Conservation (phyloP, 1,284 basidiomycete genomes). For the Ceratobasidium sp. region DNA sequence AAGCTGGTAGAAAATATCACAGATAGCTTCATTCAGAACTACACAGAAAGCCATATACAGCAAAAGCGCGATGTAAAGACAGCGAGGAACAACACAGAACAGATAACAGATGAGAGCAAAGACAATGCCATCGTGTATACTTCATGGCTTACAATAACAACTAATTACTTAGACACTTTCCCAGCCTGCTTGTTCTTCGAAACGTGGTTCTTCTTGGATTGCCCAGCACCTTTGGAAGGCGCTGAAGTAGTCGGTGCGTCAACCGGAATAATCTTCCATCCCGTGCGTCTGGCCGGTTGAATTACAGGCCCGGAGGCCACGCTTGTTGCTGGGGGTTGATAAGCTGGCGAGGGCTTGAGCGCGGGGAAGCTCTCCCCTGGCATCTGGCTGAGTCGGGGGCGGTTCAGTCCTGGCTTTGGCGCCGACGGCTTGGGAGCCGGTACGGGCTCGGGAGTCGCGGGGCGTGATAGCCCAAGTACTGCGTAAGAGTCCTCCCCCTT, state of each 20-base stretch:
- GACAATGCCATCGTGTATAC: not conserved
- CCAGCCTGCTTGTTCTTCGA: not conserved
- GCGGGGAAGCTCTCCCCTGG: constrained; percentile 25
- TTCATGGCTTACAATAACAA: not conserved
- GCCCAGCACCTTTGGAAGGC: not conserved
- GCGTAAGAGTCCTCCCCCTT: constrained; percentile 29
- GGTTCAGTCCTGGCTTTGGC: not conserved
- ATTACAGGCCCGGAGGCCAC: constrained; percentile 9
- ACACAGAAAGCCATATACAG: constrained; percentile 7
- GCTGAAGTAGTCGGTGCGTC: not conserved
- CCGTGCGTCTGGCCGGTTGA: not conserved
- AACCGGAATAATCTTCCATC: not conserved
- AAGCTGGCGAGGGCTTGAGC: not conserved
- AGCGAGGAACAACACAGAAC: not conserved
- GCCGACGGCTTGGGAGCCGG: not conserved
- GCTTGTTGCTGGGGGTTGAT: not conserved
- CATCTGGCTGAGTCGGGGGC: constrained; percentile 12
- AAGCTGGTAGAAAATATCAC: too few relatives aligned
- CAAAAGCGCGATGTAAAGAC: not conserved
- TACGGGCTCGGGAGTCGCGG: constrained; percentile 5
- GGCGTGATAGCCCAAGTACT: constrained; percentile 24
- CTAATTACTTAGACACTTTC: not conserved
- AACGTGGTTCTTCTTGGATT: not conserved
- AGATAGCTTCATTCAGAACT: not conserved
- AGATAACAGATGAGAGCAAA: not conserved